phyloP scores from a whole-genome alignment of 805 yeast genomes.

The Danielozyma ontarioensis region DNA sequence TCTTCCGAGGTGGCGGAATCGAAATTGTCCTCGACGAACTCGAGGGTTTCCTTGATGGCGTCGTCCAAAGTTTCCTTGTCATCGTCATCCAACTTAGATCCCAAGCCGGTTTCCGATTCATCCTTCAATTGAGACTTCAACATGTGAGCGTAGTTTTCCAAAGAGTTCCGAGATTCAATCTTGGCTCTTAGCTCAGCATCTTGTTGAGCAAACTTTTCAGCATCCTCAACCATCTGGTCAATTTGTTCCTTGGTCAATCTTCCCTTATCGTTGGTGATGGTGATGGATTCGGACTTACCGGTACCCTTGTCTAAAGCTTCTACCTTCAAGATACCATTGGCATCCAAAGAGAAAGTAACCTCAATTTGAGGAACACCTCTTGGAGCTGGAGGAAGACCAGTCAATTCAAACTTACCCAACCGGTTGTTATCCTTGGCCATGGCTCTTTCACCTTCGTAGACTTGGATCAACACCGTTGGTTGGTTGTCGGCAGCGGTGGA shows the following conservation, averaged over 20 bases:
- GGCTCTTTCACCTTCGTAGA: conserved; percentile 99
- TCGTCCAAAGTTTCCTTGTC: conserved; percentile 87
- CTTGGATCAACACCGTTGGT: conserved; percentile 98
- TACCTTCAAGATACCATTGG: conserved; percentile 99
- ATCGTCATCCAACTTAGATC: conserved; percentile 78
- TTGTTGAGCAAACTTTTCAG: conserved; percentile 73
- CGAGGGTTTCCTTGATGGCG: conserved; percentile 80
- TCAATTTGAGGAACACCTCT: conserved; percentile 99
- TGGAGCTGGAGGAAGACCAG: conserved; percentile 96
- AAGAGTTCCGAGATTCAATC: conserved; percentile 39
- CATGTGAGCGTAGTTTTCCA: conserved; percentile 42
- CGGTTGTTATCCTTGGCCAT: conserved; percentile 96
- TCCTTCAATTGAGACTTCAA: conserved; percentile 37
- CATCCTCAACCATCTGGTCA: conserved; percentile 97
- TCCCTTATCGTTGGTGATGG: conserved; percentile 98
- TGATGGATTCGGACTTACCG: conserved; percentile 96
- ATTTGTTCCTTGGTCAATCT: conserved; percentile 95
- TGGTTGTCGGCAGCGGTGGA: conserved; percentile 98
- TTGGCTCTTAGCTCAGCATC: conserved; percentile 41
- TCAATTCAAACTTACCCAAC: conserved; percentile 97
- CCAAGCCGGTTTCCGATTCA: conserved; percentile 44
- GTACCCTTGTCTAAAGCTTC: conserved; percentile 98
- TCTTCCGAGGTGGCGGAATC: conserved; percentile 90
- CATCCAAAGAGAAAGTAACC: conserved; percentile 98
- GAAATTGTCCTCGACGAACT: conserved; percentile 81